Evolutionary conservation across 2,329 filamentous ascomycete species (phyloP).

Genomic region (Metarhizium robertsii): DNA sequence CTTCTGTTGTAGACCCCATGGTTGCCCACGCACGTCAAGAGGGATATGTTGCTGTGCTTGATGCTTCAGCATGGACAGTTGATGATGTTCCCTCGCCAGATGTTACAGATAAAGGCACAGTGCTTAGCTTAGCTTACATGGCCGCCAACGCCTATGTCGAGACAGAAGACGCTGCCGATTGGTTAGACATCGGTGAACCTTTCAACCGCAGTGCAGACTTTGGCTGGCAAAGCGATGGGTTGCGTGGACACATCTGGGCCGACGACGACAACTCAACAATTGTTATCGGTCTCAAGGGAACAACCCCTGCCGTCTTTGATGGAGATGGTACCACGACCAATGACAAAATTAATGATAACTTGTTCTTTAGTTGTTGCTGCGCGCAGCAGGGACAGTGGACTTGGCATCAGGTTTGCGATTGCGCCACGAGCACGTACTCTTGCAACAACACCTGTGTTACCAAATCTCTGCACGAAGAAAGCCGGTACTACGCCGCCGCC

Average conservation of each 20-base stretch:
- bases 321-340: constrained; percentile 96
- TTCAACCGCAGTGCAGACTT: constrained; percentile 87
- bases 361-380: constrained; percentile 97
- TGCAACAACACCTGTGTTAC: constrained; percentile 89
- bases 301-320: constrained; percentile 82
- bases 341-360: constrained; percentile 95
- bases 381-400: constrained; percentile 84
- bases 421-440: constrained; percentile 74
- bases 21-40: constrained; percentile 62
- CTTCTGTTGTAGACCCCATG: constrained; percentile 67
- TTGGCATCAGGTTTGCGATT: constrained; percentile 90
- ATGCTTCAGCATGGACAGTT: constrained; percentile 69
- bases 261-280: constrained; percentile 80
- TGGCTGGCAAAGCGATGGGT: constrained; percentile 82
- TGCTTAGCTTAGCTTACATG: constrained; percentile 80
- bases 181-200: constrained; percentile 68
- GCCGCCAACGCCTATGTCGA: constrained; percentile 82
- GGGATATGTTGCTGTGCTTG: constrained; percentile 58
- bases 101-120: constrained; percentile 73
- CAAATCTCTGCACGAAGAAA: constrained; percentile 66
- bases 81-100: constrained; percentile 75
- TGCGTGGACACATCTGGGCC: constrained; percentile 86
- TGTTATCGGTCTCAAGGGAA: constrained; percentile 89
- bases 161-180: constrained; percentile 61
- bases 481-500: constrained; percentile 83